Conservation (phyloP, 2,329 filamentous ascomycete genomes). For the Aspergillus ustus region DNA sequence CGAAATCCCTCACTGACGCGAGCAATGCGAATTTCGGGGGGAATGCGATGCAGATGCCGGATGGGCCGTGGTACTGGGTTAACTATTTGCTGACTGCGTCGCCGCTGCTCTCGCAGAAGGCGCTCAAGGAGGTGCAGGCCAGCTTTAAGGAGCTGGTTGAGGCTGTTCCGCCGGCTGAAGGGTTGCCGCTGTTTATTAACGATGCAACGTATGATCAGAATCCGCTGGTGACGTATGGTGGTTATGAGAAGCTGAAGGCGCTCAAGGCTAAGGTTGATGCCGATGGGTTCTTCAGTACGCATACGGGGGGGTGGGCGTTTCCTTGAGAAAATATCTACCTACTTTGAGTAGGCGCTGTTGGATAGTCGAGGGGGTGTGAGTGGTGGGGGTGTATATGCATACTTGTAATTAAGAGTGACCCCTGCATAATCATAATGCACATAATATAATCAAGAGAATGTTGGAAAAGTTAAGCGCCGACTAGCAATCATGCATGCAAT, state of each 20-base stretch:
- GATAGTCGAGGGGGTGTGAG: background rate
- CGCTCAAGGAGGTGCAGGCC: background rate
- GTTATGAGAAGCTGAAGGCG: conserved; percentile 13
- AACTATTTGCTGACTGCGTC: conserved; percentile 15
- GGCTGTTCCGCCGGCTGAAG: conserved; percentile 1
- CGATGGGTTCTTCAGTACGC: conserved; percentile 9
- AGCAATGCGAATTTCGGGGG: conserved; percentile 10
- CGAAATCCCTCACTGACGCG: conserved; percentile 13
- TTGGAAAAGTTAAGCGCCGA: background rate
- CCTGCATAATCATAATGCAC: background rate
- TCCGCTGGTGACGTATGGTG: conserved; percentile 10
- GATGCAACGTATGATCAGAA: conserved; percentile 13
- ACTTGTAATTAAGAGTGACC: background rate
- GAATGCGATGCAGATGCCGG: conserved; percentile 17
- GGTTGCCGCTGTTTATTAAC: conserved; percentile 14
- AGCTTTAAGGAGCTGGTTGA: conserved; percentile 10
- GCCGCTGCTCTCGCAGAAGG: conserved; percentile 1
- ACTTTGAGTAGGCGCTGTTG: background rate
- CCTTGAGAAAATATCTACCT: background rate
- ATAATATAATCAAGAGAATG: background rate
- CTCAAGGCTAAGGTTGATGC: conserved; percentile 14
- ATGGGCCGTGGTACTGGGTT: conserved; percentile 16
- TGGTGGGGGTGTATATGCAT: background rate
- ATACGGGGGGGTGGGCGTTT: conserved; percentile 14
- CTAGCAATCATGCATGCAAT: too few relatives aligned